These are phyloP conservation scores for Irpex lacteus DNA, from an alignment of 1,284 basidiomycete species.

Conservation along the genomic window DNA sequence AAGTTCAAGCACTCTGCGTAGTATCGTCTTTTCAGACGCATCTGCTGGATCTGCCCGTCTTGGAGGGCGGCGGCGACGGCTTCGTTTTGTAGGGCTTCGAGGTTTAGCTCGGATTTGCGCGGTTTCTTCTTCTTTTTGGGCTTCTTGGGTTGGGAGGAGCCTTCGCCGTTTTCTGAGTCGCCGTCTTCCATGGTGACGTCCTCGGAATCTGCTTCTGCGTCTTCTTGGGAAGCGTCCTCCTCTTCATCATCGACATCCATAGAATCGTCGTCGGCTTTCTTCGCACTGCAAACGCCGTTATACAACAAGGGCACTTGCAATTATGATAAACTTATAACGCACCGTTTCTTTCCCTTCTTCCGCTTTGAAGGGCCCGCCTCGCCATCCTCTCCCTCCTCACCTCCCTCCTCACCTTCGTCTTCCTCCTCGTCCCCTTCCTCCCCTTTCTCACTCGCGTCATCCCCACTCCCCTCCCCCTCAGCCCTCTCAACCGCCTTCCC, in stretches of 20 bases:
- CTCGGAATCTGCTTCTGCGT: conserved; percentile 30
- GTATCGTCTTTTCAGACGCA: conserved; percentile 85
- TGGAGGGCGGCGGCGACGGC: conserved; percentile 68
- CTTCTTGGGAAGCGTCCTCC: conserved; percentile 42
- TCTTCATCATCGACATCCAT: conserved; percentile 29
- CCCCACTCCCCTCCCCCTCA: conserved; percentile 33
- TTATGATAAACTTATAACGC: background rate
- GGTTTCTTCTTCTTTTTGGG: conserved; percentile 49
- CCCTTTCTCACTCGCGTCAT: conserved; percentile 26
- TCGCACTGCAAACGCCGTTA: conserved; percentile 1
- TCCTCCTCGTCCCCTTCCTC: conserved; percentile 10
- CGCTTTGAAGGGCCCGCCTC: background rate
- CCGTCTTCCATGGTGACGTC: conserved; percentile 37
- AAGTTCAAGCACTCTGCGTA: conserved; percentile 87
- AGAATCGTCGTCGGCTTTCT: background rate
- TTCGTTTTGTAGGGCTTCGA: conserved; percentile 61
- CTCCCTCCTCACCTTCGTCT: conserved; percentile 32
- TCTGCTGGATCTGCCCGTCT: conserved; percentile 60
- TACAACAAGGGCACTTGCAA: background rate
- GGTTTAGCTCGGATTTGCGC: conserved; percentile 69
- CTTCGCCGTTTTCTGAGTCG: conserved; percentile 29
- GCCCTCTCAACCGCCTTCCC: conserved; percentile 55
- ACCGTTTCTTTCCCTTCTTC: conserved; percentile 22
- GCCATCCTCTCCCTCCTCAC: conserved; percentile 19
- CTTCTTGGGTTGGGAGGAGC: conserved; percentile 23